A percentile compares a stretch with the other conserved stretches of the same genome.
Evolutionary conservation across 1,284 basidiomycete genomes (phyloP).

Genomic region (Sporisorium iseilematis-ciliati): DNA sequence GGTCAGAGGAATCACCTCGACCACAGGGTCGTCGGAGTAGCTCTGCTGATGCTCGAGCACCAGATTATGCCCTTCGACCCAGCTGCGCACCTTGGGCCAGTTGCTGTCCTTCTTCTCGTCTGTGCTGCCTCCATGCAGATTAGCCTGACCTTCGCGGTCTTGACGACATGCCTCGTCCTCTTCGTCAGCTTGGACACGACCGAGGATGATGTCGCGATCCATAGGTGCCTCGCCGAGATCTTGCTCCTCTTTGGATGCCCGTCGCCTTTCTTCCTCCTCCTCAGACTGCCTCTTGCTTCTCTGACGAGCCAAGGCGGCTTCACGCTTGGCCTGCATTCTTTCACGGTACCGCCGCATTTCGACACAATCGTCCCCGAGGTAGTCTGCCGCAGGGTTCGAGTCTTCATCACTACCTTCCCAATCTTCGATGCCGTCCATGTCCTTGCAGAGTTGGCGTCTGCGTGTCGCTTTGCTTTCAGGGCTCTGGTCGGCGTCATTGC

Average conservation of each 20-base stretch:
- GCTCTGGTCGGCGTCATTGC: slow-evolving; percentile 14
- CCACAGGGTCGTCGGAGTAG: slow-evolving; percentile 55
- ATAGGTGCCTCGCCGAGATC: slow-evolving; percentile 58
- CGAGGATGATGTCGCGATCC: slow-evolving; percentile 51
- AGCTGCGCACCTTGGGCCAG: slow-evolving; percentile 59
- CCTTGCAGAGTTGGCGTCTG: slow-evolving; percentile 24
- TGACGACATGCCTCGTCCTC: slow-evolving; percentile 45
- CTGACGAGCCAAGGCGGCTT: slow-evolving; percentile 15
- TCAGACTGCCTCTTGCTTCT: slow-evolving; percentile 26
- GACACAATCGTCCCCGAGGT: slow-evolving; percentile 64
- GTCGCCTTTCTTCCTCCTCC: slow-evolving; percentile 19
- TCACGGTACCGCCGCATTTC: slow-evolving; percentile 60
- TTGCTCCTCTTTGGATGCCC: slow-evolving; percentile 40
- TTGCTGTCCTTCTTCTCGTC: slow-evolving; percentile 24
- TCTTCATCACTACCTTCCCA: slow-evolving; percentile 55
- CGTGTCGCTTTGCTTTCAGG: slow-evolving; percentile 10
- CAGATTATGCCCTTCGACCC: slow-evolving; percentile 66
- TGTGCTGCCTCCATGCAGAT: not conserved
- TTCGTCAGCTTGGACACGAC: slow-evolving; percentile 34
- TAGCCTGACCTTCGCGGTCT: slow-evolving; percentile 45
- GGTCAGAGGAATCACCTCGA: slow-evolving; percentile 59
- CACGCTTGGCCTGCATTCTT: slow-evolving; percentile 28
- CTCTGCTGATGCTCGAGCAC: slow-evolving; percentile 63
- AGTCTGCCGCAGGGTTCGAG: slow-evolving; percentile 60
- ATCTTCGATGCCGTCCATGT: slow-evolving; percentile 58